Percentiles rank a stretch among this genome's conserved stretches.
phyloP scores from a whole-genome alignment of 192 early-diverging fungal genomes.

The Backusella liffmaniae region DNA sequence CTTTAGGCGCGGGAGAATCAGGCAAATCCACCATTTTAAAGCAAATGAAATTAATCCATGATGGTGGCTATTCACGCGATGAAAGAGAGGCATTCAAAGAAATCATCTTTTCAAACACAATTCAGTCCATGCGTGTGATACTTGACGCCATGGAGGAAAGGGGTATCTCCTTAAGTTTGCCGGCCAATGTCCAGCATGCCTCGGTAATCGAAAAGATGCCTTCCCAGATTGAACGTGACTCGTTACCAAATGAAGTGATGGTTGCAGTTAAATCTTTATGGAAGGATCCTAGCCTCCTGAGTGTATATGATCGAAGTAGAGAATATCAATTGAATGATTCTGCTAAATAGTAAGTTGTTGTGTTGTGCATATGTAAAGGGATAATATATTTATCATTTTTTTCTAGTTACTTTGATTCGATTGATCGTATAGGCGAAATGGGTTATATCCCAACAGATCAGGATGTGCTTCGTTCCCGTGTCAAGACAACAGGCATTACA shows the following conservation, averaged over 20 bases:
- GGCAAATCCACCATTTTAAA: constrained; percentile 97
- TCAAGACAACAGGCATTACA: constrained; percentile 97
- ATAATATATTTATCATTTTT: not conserved
- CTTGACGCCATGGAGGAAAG: constrained; percentile 91
- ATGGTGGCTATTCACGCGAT: constrained; percentile 85
- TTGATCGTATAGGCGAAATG: constrained; percentile 81
- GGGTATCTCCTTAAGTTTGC: constrained; percentile 67
- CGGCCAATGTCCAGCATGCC: constrained; percentile 66
- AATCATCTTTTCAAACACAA: constrained; percentile 93
- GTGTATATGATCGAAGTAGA: constrained; percentile 75
- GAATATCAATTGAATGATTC: constrained; percentile 98
- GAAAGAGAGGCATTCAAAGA: constrained; percentile 93
- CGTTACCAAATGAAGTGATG: constrained; percentile 78
- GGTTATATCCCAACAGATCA: constrained; percentile 91
- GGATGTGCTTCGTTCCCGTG: constrained; percentile 94
- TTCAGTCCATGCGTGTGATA: constrained; percentile 93
- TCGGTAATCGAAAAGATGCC: constrained; percentile 79
- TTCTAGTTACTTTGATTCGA: constrained; percentile 90
- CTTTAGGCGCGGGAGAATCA: constrained; percentile 88
- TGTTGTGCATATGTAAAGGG: not conserved
- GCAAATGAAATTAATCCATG: constrained; percentile 98
- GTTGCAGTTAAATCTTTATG: constrained; percentile 81
- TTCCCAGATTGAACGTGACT: constrained; percentile 86
- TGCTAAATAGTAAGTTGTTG: constrained; percentile 82
- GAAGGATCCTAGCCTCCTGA: constrained; percentile 77